These are phyloP conservation scores for Wickerhamiella dianesei DNA, from an alignment of 805 yeast species.

Conservation along the genomic window DNA sequence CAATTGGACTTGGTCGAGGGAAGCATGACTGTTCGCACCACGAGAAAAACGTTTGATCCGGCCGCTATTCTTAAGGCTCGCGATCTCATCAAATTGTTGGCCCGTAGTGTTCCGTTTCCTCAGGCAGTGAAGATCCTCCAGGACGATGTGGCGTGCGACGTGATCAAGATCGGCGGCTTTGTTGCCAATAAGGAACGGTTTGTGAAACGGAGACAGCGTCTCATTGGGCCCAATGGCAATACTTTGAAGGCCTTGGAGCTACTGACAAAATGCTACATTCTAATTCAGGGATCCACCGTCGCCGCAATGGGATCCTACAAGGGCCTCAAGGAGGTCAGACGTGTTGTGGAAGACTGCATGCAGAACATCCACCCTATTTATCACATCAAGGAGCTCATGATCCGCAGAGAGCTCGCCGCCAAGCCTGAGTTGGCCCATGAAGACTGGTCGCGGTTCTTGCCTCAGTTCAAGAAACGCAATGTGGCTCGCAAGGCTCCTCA, in stretches of 20 bases:
- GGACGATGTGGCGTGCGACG: slow-evolving; percentile 91
- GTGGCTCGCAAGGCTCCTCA: slow-evolving; percentile 86
- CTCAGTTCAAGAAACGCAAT: slow-evolving; percentile 90
- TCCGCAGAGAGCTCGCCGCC: slow-evolving; percentile 85
- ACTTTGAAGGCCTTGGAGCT: slow-evolving; percentile 91
- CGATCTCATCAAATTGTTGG: slow-evolving; percentile 82
- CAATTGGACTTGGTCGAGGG: slow-evolving; percentile 87
- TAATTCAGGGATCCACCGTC: slow-evolving; percentile 96
- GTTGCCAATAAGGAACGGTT: slow-evolving; percentile 87
- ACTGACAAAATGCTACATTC: slow-evolving; percentile 85
- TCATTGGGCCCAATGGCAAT: slow-evolving; percentile 94
- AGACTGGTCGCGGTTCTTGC: slow-evolving; percentile 93
- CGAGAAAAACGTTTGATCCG: slow-evolving; percentile 91
- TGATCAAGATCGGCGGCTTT: slow-evolving; percentile 82
- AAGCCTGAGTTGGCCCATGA: slow-evolving; percentile 91
- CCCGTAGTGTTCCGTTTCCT: slow-evolving; percentile 93
- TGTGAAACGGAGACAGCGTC: slow-evolving; percentile 86
- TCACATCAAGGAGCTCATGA: slow-evolving; percentile 94
- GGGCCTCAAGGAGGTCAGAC: slow-evolving; percentile 80
- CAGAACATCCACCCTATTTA: slow-evolving; percentile 93
- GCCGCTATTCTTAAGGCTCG: slow-evolving; percentile 87
- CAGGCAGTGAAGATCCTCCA: slow-evolving; percentile 86
- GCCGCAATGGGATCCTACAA: slow-evolving; percentile 93
- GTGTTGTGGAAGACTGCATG: slow-evolving; percentile 98
- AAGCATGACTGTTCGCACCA: slow-evolving; percentile 91